Evolutionary conservation across 1,139 yeast species (phyloP).

Genomic region (Scheffersomyces parashehatae): DNA sequence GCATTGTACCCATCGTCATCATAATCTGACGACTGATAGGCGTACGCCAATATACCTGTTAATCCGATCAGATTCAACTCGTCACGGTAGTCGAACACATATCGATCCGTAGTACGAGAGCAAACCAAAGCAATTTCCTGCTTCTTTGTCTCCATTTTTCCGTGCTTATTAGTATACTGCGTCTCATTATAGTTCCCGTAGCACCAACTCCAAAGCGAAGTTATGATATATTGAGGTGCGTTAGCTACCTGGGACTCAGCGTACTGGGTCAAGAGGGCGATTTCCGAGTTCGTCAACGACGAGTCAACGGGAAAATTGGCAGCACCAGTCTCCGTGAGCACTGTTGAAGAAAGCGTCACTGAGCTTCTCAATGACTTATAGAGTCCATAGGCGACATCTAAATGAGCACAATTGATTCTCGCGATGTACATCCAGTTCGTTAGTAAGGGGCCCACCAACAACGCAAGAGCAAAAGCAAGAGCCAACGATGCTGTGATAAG

Average conservation of each 20-base stretch:
- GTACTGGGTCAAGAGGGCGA: constrained; percentile 45
- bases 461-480: constrained; percentile 21
- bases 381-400: constrained; percentile 53
- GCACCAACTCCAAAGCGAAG: constrained; percentile 50
- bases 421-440: constrained; percentile 32
- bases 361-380: constrained; percentile 46
- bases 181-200: constrained; percentile 40
- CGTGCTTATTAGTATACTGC: constrained; percentile 12
- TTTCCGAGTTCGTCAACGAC: constrained; percentile 52
- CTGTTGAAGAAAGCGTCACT: constrained; percentile 23
- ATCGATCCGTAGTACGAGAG: constrained; percentile 9
- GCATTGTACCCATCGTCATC: constrained; percentile 21
- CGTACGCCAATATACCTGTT: constrained; percentile 48
- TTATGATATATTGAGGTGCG: constrained; percentile 52
- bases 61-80: constrained; percentile 43
- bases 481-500: constrained; percentile 23
- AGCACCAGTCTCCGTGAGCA: constrained; percentile 12
- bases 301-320: constrained; percentile 31
- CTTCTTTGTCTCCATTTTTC: constrained; percentile 10
- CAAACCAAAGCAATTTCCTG: constrained; percentile 26
- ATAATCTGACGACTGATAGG: constrained; percentile 26
- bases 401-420: constrained; percentile 48
- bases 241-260: constrained; percentile 47
- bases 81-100: constrained; percentile 47
- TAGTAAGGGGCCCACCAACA: constrained; percentile 32